These are phyloP conservation scores for Cyberlindnera euphorbiae DNA, from an alignment of 805 yeast genomes.

Conservation along the genomic window DNA sequence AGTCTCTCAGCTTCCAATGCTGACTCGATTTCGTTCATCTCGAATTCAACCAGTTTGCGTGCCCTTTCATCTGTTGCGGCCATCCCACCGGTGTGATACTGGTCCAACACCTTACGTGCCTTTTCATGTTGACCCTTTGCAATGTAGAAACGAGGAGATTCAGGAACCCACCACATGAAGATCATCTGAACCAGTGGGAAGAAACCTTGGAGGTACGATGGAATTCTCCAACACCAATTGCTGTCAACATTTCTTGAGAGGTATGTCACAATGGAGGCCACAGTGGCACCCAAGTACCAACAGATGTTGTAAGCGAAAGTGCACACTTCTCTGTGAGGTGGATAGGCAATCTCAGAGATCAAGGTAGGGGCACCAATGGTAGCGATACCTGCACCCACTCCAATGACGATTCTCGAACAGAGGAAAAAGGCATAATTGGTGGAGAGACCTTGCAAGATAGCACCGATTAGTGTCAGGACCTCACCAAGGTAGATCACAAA, in stretches of 20 bases:
- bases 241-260: slow-evolving; percentile 24
- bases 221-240: slow-evolving; percentile 48
- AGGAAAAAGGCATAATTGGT: slow-evolving; percentile 26
- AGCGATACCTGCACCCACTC: slow-evolving; percentile 35
- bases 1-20: slow-evolving; percentile 37
- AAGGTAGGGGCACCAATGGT: slow-evolving; percentile 41
- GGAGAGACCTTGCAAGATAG: slow-evolving; percentile 21
- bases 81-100: slow-evolving; percentile 33
- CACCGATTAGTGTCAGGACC: slow-evolving; percentile 17
- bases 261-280: slow-evolving; percentile 29
- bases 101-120: slow-evolving; percentile 37
- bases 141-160: slow-evolving; percentile 43
- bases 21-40: slow-evolving; percentile 34
- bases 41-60: slow-evolving; percentile 29
- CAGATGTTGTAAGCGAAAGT: slow-evolving; percentile 43
- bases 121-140: slow-evolving; percentile 36
- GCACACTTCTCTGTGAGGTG: slow-evolving; percentile 36
- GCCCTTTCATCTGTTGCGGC: slow-evolving; percentile 16
- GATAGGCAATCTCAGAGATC: slow-evolving; percentile 47
- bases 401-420: slow-evolving; percentile 38
- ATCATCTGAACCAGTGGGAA: slow-evolving; percentile 40
- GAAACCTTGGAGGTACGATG: slow-evolving; percentile 44
- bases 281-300: slow-evolving; percentile 49
- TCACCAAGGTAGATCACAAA: slow-evolving; percentile 16
- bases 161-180: slow-evolving; percentile 36